Base-by-base conservation (phyloP, 371 early-diverging fungal genomes). In the Rhizopus sp. region DNA sequence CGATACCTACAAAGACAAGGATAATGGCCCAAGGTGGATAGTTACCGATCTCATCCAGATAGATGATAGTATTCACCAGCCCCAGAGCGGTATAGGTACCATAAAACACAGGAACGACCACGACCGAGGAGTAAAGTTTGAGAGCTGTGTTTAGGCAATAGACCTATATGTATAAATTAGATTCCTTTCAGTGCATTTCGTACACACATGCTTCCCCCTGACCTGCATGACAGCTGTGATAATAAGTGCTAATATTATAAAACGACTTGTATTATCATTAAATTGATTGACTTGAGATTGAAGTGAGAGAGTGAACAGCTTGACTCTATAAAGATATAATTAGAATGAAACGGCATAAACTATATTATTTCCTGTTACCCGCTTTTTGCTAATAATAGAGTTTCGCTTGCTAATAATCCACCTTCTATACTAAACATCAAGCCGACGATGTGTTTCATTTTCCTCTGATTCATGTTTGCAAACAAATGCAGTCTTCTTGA, bases 31-130 rank as follows among this genome's bases (percentile, higher is more conserved):
- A 88, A 5, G 79, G 70, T 17, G 84, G 81, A 54, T 83, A 87
- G 32, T 72, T 66, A 35, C 73, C 74, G 49, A 86, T 66, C 38
- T 83, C 80, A 48, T 86, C 69, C 2, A 86, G 66, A 59, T 87
- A 88, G 34, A 88, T 81, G 52, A 82, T 82, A 3, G 87, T 80
- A 58, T 88, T 88, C 40, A 86, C 73, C 10, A 88, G 62, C 4
- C 86, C 84, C 30, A 88, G 66, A 0, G 85, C 81, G 6, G 86
- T 85, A 55, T 87, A 88, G 16, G 82, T 82, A 38, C 86, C 86
- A 58, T 84, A 87, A 54, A 88, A 88, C 0, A 84, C 80, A n/a
- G 89, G 89, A 0, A 87, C 87, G 2, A 87, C 87, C 17, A 87
- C 77, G 0, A 88, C 89, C 5, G 86, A 82, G 32, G 83, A 74